Evolutionary conservation across 805 yeast genomes (phyloP).

Genomic region (Hanseniaspora lachancei): DNA sequence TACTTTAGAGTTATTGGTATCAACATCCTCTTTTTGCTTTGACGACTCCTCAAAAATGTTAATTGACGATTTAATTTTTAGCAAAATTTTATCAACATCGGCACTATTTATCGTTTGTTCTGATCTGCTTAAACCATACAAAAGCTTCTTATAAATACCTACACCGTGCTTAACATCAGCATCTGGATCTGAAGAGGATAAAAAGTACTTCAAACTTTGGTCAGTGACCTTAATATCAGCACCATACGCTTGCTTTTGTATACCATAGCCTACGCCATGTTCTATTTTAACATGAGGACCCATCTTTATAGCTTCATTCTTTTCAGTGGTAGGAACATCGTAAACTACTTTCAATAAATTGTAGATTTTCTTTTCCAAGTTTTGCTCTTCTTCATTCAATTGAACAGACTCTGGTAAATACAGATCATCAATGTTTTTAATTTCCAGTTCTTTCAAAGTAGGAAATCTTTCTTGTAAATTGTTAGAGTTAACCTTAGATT

Average conservation of each 20-base stretch:
- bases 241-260: conserved; percentile 9
- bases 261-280: conserved; percentile 10
- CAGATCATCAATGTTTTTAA: neutral
- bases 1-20: neutral
- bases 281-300: conserved; percentile 10
- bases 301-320: conserved; percentile 2
- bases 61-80: neutral
- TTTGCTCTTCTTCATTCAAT: neutral
- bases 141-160: neutral
- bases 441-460: conserved; percentile 1
- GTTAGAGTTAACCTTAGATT: neutral
- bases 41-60: neutral
- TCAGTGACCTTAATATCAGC: neutral
- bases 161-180: neutral
- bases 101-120: neutral
- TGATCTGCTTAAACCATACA: neutral
- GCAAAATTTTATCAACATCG: neutral
- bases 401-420: conserved; percentile 1
- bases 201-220: neutral
- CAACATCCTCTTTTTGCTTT: neutral
- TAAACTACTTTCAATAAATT: conserved; percentile 4
- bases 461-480: conserved; percentile 6
- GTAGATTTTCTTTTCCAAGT: conserved; percentile 5
- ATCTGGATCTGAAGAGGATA: conserved; percentile 2
- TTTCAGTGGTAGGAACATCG: neutral